Evolutionary conservation across 306 rosid species (phyloP).

Genomic region (Astragalus membranaceus): DNA sequence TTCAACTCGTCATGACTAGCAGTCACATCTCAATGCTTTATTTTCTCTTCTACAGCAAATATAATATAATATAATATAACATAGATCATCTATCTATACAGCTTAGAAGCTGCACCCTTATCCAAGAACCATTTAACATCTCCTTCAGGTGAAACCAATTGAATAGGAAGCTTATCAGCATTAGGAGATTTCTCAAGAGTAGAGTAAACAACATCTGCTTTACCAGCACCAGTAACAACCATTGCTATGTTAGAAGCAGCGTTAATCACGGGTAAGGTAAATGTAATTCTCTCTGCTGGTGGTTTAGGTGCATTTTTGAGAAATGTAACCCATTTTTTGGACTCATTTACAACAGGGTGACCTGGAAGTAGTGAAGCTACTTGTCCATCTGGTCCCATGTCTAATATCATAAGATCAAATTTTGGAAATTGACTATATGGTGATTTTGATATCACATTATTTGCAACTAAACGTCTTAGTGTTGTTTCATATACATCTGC

Average conservation of each 20-base stretch:
- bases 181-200: slow-evolving; percentile 34
- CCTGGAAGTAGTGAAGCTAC: slow-evolving; percentile 75
- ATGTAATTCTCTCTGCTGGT: slow-evolving; percentile 72
- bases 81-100: slow-evolving; percentile 25
- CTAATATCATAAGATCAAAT: slow-evolving; percentile 71
- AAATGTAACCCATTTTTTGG: slow-evolving; percentile 58
- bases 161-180: slow-evolving; percentile 47
- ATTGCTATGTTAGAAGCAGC: slow-evolving; percentile 55
- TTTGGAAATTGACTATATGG: slow-evolving; percentile 46
- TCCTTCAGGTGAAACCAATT: slow-evolving; percentile 55
- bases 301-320: slow-evolving; percentile 66
- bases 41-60: neutral
- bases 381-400: slow-evolving; percentile 94
- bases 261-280: slow-evolving; percentile 68
- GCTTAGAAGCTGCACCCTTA: slow-evolving; percentile 68
- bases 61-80: too few species aligned
- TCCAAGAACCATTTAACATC: slow-evolving; percentile 75
- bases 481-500: slow-evolving; percentile 76
- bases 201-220: slow-evolving; percentile 53
- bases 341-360: slow-evolving; percentile 47
- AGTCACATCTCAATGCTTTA: neutral
- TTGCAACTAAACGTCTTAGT: slow-evolving; percentile 41
- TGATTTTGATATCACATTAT: slow-evolving; percentile 43
- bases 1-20: neutral
- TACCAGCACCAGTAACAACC: slow-evolving; percentile 63